A percentile compares a stretch with the other conserved stretches of the same genome.
Evolutionary conservation across 108 stramenopile species (phyloP).

Genomic region (Nannochloropsis salina): DNA sequence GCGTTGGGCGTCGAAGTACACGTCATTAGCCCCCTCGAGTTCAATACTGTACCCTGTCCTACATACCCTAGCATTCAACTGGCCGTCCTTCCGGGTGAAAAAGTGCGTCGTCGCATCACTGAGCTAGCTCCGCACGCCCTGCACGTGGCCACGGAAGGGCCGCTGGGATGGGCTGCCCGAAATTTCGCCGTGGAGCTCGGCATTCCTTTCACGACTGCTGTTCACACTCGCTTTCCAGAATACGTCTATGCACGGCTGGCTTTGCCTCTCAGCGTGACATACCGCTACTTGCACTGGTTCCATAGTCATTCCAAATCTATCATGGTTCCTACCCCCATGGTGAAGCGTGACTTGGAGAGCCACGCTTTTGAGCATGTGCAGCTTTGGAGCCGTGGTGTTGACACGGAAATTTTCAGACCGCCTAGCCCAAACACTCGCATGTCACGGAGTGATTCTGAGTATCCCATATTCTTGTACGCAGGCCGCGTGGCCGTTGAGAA

Average conservation of each 20-base stretch:
- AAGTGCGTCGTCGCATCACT: not conserved
- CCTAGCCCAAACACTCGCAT: not conserved
- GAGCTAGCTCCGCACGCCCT: not conserved
- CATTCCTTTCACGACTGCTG: not conserved
- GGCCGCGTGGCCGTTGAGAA: slow-evolving; percentile 8
- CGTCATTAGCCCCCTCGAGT: not conserved
- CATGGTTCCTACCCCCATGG: not conserved
- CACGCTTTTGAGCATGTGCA: not conserved
- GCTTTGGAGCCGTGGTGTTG: not conserved
- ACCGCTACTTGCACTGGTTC: slow-evolving; percentile 10
- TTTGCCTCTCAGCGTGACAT: not conserved
- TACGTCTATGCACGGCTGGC: slow-evolving; percentile 2
- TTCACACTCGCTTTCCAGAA: slow-evolving; percentile 17
- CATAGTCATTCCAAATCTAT: not conserved
- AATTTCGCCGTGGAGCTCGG: slow-evolving; percentile 6
- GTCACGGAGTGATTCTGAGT: not conserved
- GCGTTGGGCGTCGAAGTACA: not conserved
- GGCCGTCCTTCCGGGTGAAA: not conserved
- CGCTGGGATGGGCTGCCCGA: not conserved
- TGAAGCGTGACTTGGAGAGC: slow-evolving; percentile 10
- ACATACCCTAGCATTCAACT: not conserved
- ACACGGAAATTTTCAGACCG: not conserved
- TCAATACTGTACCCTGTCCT: not conserved
- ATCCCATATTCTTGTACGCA: slow-evolving; percentile 11
- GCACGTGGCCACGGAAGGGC: slow-evolving; percentile 17